Evolutionary conservation across 2,329 filamentous ascomycete species (phyloP).

Genomic region (Exophiala lecanii-corni): DNA sequence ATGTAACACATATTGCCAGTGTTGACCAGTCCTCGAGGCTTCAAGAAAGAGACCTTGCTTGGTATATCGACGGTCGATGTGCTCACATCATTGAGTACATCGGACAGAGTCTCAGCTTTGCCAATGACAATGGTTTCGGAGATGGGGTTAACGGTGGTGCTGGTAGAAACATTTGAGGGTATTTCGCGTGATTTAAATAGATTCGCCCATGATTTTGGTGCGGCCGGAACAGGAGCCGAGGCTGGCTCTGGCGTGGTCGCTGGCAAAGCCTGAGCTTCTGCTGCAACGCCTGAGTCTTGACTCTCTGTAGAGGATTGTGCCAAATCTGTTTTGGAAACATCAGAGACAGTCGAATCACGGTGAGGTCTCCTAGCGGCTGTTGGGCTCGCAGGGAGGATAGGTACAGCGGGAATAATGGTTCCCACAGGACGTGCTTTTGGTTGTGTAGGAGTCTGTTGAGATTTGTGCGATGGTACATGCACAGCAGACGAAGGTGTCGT

Average conservation of each 20-base stretch:
- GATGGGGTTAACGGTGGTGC: constrained; percentile 19
- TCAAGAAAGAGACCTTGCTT: constrained; percentile 70
- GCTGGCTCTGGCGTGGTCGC: constrained; percentile 33
- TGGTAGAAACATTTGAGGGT: constrained; percentile 29
- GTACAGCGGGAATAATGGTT: constrained; percentile 49
- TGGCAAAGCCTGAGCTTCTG: constrained; percentile 2
- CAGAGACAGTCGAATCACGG: constrained; percentile 35
- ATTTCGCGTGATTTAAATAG: constrained; percentile 54
- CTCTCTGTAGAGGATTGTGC: constrained; percentile 10
- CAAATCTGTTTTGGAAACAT: constrained; percentile 32
- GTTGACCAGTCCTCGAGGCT: constrained; percentile 90
- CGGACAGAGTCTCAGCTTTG: constrained; percentile 60
- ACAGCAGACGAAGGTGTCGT: constrained; percentile 53
- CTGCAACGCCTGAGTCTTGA: constrained; percentile 7
- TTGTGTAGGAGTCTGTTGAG: constrained; percentile 31
- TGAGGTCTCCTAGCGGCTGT: constrained; percentile 32
- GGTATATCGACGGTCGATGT: constrained; percentile 54
- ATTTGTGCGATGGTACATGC: constrained; percentile 30
- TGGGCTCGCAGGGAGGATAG: constrained; percentile 37
- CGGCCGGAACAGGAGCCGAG: constrained; percentile 38
- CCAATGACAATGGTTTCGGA: constrained; percentile 37
- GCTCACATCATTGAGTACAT: constrained; percentile 70
- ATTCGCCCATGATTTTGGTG: constrained; percentile 63
- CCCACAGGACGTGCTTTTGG: constrained; percentile 33
- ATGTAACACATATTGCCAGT: constrained; percentile 99